phyloP scores from a whole-genome alignment of 768 basidiomycete genomes.

The Xerocomus potaroensis region DNA sequence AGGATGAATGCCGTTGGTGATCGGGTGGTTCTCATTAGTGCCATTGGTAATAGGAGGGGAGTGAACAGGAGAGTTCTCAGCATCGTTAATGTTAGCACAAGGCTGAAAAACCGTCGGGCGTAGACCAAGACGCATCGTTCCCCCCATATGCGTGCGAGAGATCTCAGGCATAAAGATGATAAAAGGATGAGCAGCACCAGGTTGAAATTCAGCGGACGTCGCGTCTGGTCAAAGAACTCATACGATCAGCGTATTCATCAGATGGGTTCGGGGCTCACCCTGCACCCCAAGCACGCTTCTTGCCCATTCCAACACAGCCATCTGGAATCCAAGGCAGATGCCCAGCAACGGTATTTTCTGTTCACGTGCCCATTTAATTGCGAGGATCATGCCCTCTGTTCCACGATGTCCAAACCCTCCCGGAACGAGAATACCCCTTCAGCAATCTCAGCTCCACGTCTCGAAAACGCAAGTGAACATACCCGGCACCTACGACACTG shows the following conservation, averaged over 20 bases:
- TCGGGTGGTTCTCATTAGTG: background rate
- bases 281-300: constrained; percentile 71
- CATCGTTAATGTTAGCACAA: constrained; percentile 19
- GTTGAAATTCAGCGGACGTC: constrained; percentile 77
- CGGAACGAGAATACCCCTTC: constrained; percentile 92
- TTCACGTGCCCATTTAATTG: constrained; percentile 96
- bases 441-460: constrained; percentile 9
- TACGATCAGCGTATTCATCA: background rate
- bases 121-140: constrained; percentile 99
- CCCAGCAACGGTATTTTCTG: constrained; percentile 94
- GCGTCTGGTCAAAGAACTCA: constrained; percentile 54
- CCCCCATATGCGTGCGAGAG: constrained; percentile 96
- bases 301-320: constrained; percentile 95
- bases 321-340: constrained; percentile 96
- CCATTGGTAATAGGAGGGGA: constrained; percentile 4
- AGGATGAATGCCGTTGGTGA: constrained; percentile 8
- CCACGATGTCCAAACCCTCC: constrained; percentile 94
- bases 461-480: constrained; percentile 23
- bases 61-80: constrained; percentile 13
- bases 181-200: constrained; percentile 60
- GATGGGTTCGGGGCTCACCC: constrained; percentile 38
- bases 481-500: constrained; percentile 87
- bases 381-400: constrained; percentile 95
- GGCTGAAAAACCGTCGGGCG: constrained; percentile 90
- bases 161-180: constrained; percentile 99